Evolutionary conservation across 2,329 filamentous ascomycete species (phyloP).

Genomic region (Xylariomycetidae sp.): DNA sequence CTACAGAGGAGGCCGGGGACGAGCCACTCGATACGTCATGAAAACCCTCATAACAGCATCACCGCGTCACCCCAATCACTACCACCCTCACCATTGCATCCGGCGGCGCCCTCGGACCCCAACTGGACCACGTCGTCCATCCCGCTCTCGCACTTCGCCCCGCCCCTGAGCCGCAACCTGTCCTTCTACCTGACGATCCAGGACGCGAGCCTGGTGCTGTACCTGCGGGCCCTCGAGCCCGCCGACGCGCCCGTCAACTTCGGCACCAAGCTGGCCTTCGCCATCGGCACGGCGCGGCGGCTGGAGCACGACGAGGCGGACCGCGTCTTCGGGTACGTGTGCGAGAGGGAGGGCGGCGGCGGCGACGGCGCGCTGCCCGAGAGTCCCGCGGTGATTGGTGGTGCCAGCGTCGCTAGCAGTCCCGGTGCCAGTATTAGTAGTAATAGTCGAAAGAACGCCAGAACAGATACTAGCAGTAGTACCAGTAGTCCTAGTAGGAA

Average conservation of each 20-base stretch:
- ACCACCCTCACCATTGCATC: background rate
- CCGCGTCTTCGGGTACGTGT: constrained; percentile 61
- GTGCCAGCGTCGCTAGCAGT: no score
- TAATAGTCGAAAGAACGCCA: no score
- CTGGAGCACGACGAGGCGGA: constrained; percentile 78
- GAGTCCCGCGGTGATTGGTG: background rate
- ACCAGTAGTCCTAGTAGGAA: background rate
- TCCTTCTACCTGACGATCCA: constrained; percentile 69
- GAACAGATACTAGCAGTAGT: no score
- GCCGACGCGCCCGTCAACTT: constrained; percentile 57
- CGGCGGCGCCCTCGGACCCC: constrained; percentile 11
- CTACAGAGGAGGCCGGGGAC: background rate
- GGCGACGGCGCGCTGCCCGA: constrained; percentile 4
- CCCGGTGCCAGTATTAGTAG: no score
- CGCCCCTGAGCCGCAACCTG: constrained; percentile 55
- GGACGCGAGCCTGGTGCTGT: constrained; percentile 66
- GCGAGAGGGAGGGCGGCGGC: constrained; percentile 16
- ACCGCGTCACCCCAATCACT: no score
- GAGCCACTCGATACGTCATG: no score
- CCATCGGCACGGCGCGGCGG: constrained; percentile 59
- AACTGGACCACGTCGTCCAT: constrained; percentile 26
- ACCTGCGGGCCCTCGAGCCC: constrained; percentile 65
- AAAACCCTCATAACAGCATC: background rate
- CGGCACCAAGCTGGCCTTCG: constrained; percentile 64
- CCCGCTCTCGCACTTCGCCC: constrained; percentile 23